Percentiles rank a stretch among this genome's conserved stretches.
Evolutionary conservation across 2,329 filamentous ascomycete genomes (phyloP).

Genomic region (Ceratocystis smalleyi): DNA sequence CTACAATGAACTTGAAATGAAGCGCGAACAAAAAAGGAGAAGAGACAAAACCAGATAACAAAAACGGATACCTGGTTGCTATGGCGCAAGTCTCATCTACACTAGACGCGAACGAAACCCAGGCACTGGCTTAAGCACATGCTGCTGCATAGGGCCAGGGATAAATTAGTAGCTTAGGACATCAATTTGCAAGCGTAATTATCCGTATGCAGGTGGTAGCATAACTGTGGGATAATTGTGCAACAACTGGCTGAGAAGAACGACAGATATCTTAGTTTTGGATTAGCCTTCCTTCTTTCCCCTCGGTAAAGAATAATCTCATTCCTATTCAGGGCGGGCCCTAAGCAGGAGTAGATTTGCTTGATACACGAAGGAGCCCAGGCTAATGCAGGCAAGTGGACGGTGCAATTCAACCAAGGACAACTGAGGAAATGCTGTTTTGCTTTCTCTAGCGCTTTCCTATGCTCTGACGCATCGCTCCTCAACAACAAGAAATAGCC

Average conservation of each 20-base stretch:
- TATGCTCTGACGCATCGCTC: background rate
- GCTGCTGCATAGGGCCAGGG: background rate
- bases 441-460: background rate
- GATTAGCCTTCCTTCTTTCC: background rate
- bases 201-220: background rate
- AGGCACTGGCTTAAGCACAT: slow-evolving; percentile 1
- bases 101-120: slow-evolving; percentile 2
- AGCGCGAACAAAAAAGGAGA: background rate
- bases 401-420: background rate
- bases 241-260: background rate
- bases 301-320: background rate
- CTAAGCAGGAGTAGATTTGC: background rate
- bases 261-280: background rate
- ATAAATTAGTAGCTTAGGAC: background rate
- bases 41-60: background rate
- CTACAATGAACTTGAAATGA: background rate
- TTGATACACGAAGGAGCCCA: background rate
- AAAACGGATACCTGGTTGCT: background rate
- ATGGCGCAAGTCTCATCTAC: slow-evolving; percentile 1
- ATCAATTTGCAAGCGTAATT: background rate
- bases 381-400: slow-evolving; percentile 3
- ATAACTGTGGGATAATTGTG: background rate
- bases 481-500: background rate
- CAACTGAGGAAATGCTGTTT: background rate
- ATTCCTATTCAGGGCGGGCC: background rate